Conservation (phyloP, 2,329 filamentous ascomycete species). For the Proliferodiscus dingleyae region DNA sequence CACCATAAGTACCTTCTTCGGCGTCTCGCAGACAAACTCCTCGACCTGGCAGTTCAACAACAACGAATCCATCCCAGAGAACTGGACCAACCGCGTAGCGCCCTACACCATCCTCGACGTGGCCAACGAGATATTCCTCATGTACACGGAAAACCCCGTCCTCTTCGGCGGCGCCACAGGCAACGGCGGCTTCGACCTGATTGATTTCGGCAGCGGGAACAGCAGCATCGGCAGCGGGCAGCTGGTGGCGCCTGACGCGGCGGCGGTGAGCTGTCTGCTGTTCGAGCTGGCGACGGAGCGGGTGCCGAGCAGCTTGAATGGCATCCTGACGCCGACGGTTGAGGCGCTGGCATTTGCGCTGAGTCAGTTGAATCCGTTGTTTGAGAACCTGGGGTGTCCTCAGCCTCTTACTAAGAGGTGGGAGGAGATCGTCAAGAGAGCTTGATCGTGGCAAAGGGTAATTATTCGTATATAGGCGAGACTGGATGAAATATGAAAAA, state of each 20-base stretch:
- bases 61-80: slow-evolving; percentile 25
- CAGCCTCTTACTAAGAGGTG: too few relatives aligned
- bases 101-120: slow-evolving; percentile 33
- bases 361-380: too few relatives aligned
- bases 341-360: too few relatives aligned
- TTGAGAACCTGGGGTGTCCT: too few relatives aligned
- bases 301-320: slow-evolving; percentile 35
- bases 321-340: slow-evolving; percentile 34
- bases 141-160: slow-evolving; percentile 39
- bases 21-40: too few relatives aligned
- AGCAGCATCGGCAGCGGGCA: slow-evolving; percentile 25
- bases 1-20: slow-evolving; percentile 28
- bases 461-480: too few relatives aligned
- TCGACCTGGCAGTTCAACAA: slow-evolving; percentile 33
- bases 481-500: too few relatives aligned
- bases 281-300: slow-evolving; percentile 37
- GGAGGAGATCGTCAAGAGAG: too few relatives aligned
- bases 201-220: slow-evolving; percentile 36
- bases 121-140: slow-evolving; percentile 35
- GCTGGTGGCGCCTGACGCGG: slow-evolving; percentile 25
- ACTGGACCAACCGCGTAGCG: slow-evolving; percentile 20
- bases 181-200: slow-evolving; percentile 33
- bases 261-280: too few relatives aligned
- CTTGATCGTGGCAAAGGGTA: too few relatives aligned
- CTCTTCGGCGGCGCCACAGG: slow-evolving; percentile 41